Base-by-base conservation (phyloP, 2,329 filamentous ascomycete genomes). In the Clonostachys chloroleuca region DNA sequence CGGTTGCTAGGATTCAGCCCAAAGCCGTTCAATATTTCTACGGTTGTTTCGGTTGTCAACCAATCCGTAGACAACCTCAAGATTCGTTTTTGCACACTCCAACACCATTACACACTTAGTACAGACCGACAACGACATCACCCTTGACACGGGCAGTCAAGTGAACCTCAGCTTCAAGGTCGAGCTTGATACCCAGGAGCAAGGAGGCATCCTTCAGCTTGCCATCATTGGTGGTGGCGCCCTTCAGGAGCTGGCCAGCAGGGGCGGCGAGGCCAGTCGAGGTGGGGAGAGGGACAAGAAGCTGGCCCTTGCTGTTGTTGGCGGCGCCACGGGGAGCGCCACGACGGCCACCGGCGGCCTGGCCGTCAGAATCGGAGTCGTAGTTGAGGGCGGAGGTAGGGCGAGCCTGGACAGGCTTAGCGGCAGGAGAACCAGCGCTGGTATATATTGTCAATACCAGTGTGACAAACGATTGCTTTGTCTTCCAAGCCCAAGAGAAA, bases 141-240 rank as follows among this genome's bases (percentile, higher is more conserved):
- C 80, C 80, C 42, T 78, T 70, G 50, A 83, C 70, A 45, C 80
- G 64, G 43, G 80, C 80, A 16, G 79, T 83, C 52, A 83, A 63
- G 59, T 84, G 78, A 40, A 83, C 76, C 59, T 83, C 80, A 13
- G 80, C 80, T 60, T 84, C 80, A 17, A 83, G 64, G 58, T 84
- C 80, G 35, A 84, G 68, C 69, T 84, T 83, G 67, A 83, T 82
- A 47, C 80, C 80, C 36, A 84, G 69, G 55, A 83, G 69, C 40
- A 83, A 68, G 2, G 77, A 78, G 5, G 80, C 77, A 39, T 75
- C 63, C 64, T 80, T 83, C 49, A 77, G 67, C 55, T 78, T 75
- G 50, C 80, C 79, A 46, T 81, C 65, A 33, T 78, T 74, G 51
- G 81, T 77, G 34, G 74, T 73, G 13, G 79, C 72, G 12, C 80